Percentiles rank a stretch among this genome's conserved stretches.
Evolutionary conservation across 306 rosid species (phyloP).

Genomic region (Hylodesmum podocarpum): DNA sequence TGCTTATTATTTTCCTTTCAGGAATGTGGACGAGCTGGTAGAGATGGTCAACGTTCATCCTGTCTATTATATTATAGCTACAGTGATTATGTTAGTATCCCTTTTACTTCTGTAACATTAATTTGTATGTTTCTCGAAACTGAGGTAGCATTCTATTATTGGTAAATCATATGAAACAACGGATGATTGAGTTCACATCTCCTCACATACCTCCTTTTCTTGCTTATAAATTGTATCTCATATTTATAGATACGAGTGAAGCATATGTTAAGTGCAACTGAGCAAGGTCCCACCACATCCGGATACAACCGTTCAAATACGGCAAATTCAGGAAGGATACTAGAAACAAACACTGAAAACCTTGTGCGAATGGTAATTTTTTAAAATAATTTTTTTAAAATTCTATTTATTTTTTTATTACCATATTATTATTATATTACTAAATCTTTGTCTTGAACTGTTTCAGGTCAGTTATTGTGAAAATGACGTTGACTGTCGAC

Average conservation of each 20-base stretch:
- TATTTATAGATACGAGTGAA: conserved; percentile 79
- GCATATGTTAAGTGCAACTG: conserved; percentile 75
- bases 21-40: conserved; percentile 99
- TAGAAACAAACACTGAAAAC: conserved; percentile 90
- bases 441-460: conserved; percentile 32
- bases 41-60: conserved; percentile 93
- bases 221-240: conserved; percentile 21
- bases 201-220: not conserved
- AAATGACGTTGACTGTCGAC: conserved; percentile 89
- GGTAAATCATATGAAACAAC: conserved; percentile 16
- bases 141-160: not conserved
- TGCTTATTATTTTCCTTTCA: conserved; percentile 38
- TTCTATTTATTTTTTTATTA: not conserved
- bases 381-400: not conserved
- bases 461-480: conserved; percentile 93
- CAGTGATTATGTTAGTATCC: conserved; percentile 79
- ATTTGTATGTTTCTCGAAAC: conserved; percentile 2
- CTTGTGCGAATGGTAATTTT: conserved; percentile 82
- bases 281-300: conserved; percentile 62
- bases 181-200: conserved; percentile 15
- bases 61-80: conserved; percentile 90
- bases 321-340: conserved; percentile 69
- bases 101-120: conserved; percentile 20
- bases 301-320: conserved; percentile 61
- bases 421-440: not conserved